phyloP scores from a whole-genome alignment of 345 rosid species.

The Eucalyptus pauciflora region DNA sequence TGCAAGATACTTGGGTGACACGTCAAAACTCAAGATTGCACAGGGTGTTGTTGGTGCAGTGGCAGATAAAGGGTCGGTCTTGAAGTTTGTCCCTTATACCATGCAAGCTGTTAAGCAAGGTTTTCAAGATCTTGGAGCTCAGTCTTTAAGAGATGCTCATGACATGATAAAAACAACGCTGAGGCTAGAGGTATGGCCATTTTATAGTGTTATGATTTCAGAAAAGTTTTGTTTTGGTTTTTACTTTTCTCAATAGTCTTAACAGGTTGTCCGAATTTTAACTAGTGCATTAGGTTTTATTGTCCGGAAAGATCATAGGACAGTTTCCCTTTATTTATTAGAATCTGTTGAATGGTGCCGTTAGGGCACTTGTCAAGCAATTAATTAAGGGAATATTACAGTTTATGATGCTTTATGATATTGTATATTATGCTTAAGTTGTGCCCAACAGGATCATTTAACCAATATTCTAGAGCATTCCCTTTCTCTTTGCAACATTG shows the following conservation, averaged over 20 bases:
- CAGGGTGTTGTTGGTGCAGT: constrained; percentile 99
- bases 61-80: constrained; percentile 86
- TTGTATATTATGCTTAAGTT: neutral
- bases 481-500: neutral
- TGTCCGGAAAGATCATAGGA: neutral
- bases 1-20: constrained; percentile 89
- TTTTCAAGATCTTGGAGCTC: constrained; percentile 91
- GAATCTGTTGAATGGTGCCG: neutral
- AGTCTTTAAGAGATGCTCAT: constrained; percentile 65
- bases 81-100: constrained; percentile 75
- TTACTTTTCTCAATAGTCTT: neutral
- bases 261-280: neutral
- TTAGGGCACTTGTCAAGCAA: neutral
- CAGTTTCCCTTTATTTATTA: neutral
- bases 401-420: neutral
- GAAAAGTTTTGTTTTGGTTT: neutral
- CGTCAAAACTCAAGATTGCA: constrained; percentile 82
- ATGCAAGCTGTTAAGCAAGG: constrained; percentile 99
- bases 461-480: neutral
- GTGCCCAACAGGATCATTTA: neutral
- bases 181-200: constrained; percentile 67
- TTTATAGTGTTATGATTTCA: neutral
- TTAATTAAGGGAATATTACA: neutral
- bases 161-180: constrained; percentile 57
- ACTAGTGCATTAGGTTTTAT: neutral